Evolutionary conservation across 306 rosid genomes (phyloP).

Genomic region (Acacia acuminata): DNA sequence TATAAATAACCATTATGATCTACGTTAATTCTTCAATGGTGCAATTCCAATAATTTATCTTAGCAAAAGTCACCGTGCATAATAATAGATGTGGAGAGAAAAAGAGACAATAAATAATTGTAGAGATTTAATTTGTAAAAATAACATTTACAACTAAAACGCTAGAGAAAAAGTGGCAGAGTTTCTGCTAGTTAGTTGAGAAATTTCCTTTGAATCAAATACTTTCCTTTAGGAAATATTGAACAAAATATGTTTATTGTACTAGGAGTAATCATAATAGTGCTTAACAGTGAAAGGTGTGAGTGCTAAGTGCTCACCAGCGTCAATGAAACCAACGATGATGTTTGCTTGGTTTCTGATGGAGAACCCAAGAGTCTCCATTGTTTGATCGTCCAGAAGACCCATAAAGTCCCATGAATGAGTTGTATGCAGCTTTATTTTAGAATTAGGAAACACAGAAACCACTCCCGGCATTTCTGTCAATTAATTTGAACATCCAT

Average conservation of each 20-base stretch:
- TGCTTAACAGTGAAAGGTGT: neutral
- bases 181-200: slow-evolving; percentile 11
- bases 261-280: neutral
- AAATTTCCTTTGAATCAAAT: neutral
- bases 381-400: slow-evolving; percentile 66
- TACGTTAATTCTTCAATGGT: neutral
- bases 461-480: slow-evolving; percentile 78
- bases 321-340: slow-evolving; percentile 82
- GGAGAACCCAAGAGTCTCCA: slow-evolving; percentile 70
- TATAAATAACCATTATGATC: neutral
- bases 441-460: slow-evolving; percentile 81
- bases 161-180: slow-evolving; percentile 16
- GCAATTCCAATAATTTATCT: neutral
- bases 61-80: neutral
- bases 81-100: neutral
- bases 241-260: neutral
- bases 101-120: neutral
- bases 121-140: neutral
- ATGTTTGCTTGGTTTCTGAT: slow-evolving; percentile 77
- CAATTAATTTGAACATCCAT: slow-evolving; percentile 25
- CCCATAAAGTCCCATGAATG: slow-evolving; percentile 98
- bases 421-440: slow-evolving; percentile 78
- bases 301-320: slow-evolving; percentile 50
- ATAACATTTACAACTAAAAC: neutral
- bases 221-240: neutral